Conservation (phyloP, 345 rosid species). For the Aegle marmelos region DNA sequence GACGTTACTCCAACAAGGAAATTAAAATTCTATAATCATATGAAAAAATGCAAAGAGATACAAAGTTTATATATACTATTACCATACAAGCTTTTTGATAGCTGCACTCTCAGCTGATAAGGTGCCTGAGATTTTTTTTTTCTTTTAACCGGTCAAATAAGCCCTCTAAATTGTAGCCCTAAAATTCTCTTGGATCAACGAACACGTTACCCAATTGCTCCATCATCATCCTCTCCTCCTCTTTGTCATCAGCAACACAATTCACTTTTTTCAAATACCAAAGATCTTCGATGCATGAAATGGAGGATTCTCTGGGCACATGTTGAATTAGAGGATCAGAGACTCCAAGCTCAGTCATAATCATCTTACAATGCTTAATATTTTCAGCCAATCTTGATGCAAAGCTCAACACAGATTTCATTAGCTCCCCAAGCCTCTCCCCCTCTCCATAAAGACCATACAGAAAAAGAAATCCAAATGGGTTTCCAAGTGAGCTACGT, state of each 20-base stretch:
- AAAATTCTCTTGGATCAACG: conserved; percentile 63
- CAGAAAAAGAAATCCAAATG: conserved; percentile 46
- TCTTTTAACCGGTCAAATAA: not conserved
- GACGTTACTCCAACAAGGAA: too few relatives aligned
- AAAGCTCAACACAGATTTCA: conserved; percentile 40
- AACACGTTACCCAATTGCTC: conserved; percentile 46
- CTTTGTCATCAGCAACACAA: not conserved
- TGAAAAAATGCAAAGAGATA: not conserved
- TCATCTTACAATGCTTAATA: conserved; percentile 37
- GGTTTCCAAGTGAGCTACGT: conserved; percentile 21
- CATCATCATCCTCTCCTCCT: conserved; percentile 7
- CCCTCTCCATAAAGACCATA: conserved; percentile 53
- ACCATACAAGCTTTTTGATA: not conserved
- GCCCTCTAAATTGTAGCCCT: conserved; percentile 7
- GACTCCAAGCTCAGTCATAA: conserved; percentile 39
- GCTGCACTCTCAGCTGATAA: not conserved
- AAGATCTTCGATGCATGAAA: conserved; percentile 39
- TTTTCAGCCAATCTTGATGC: conserved; percentile 38
- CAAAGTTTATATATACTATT: not conserved
- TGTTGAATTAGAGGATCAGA: conserved; percentile 44
- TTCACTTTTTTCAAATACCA: conserved; percentile 52
- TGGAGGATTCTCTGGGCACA: conserved; percentile 29
- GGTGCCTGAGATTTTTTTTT: too few relatives aligned
- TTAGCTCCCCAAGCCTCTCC: conserved; percentile 40
- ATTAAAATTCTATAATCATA: not conserved